Percentiles rank a stretch among this genome's conserved stretches.
Conservation (phyloP, 2,329 filamentous ascomycete species). For the Ophiosphaerella korrae region DNA sequence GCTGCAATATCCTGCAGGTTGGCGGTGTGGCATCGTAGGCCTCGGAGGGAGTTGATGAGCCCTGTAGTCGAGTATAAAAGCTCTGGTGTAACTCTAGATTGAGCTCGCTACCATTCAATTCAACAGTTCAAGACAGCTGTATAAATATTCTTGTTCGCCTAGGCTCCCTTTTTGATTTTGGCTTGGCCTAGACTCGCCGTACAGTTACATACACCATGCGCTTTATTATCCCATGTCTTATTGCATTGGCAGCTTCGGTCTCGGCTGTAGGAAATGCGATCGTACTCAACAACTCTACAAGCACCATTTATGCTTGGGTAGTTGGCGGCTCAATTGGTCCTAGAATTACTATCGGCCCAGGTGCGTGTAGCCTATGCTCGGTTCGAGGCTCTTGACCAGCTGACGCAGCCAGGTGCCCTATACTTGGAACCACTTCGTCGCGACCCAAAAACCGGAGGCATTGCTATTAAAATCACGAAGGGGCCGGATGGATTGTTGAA, state of each 20-base stretch:
- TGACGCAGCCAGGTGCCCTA: constrained; percentile 13
- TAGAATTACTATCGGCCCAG: constrained; percentile 18
- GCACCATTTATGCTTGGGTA: constrained; percentile 31
- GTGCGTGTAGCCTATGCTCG: constrained; percentile 4
- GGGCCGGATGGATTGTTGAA: constrained; percentile 23
- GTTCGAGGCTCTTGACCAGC: not conserved
- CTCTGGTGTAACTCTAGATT: not conserved
- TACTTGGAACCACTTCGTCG: constrained; percentile 26
- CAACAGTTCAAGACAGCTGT: no score
- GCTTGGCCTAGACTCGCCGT: constrained; percentile 1
- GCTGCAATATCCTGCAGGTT: not conserved
- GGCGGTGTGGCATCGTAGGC: not conserved
- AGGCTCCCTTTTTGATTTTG: not conserved
- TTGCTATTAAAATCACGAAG: constrained; percentile 36
- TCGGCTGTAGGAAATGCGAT: constrained; percentile 30
- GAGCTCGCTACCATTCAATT: no score
- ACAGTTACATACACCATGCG: constrained; percentile 16
- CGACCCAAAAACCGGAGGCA: constrained; percentile 26
- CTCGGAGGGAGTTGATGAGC: not conserved
- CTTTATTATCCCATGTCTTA: constrained; percentile 12
- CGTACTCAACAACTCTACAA: constrained; percentile 29
- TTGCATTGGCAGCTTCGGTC: constrained; percentile 21
- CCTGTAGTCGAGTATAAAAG: not conserved
- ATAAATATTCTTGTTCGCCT: not conserved
- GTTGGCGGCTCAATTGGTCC: constrained; percentile 24